Conservation (phyloP, 768 basidiomycete species). For the Hortiboletus campestris region DNA sequence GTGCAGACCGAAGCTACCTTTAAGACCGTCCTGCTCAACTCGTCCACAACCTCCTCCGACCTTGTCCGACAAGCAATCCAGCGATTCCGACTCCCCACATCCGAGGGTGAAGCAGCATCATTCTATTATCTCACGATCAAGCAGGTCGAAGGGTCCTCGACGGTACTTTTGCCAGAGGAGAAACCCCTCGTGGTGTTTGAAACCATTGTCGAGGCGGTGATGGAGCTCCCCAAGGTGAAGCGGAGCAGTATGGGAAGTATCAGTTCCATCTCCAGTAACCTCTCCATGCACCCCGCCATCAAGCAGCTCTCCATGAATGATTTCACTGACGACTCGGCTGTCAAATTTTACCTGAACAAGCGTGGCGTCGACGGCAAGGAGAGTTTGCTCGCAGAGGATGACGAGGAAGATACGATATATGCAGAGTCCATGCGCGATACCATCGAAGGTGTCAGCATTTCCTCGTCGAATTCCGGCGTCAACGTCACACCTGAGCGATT, state of each 20-base stretch:
- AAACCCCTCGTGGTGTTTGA: slow-evolving; percentile 91
- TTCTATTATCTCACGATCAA: slow-evolving; percentile 90
- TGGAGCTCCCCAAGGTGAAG: slow-evolving; percentile 84
- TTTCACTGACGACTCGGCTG: slow-evolving; percentile 93
- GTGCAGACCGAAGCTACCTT: slow-evolving; percentile 95
- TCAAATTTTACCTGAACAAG: slow-evolving; percentile 94
- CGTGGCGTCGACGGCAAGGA: slow-evolving; percentile 44
- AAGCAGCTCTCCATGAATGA: slow-evolving; percentile 94
- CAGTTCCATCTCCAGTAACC: slow-evolving; percentile 86
- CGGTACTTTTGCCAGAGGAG: slow-evolving; percentile 67
- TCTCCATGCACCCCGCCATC: slow-evolving; percentile 95
- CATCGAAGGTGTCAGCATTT: slow-evolving; percentile 23
- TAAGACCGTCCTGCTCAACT: slow-evolving; percentile 93
- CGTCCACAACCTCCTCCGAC: slow-evolving; percentile 79
- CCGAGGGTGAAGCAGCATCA: slow-evolving; percentile 50
- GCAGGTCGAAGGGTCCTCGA: slow-evolving; percentile 85
- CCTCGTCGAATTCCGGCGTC: slow-evolving; percentile 25
- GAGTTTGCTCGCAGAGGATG: slow-evolving; percentile 44
- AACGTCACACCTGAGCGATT: slow-evolving; percentile 69
- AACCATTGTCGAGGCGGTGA: slow-evolving; percentile 74
- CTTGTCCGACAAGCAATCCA: slow-evolving; percentile 92
- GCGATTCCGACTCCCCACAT: slow-evolving; percentile 78
- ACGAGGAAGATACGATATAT: slow-evolving; percentile 40
- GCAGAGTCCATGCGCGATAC: slow-evolving; percentile 36
- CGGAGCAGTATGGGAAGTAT: slow-evolving; percentile 92